Evolutionary conservation across 1,284 basidiomycete species (phyloP).

Genomic region (Takashimella tepidaria): DNA sequence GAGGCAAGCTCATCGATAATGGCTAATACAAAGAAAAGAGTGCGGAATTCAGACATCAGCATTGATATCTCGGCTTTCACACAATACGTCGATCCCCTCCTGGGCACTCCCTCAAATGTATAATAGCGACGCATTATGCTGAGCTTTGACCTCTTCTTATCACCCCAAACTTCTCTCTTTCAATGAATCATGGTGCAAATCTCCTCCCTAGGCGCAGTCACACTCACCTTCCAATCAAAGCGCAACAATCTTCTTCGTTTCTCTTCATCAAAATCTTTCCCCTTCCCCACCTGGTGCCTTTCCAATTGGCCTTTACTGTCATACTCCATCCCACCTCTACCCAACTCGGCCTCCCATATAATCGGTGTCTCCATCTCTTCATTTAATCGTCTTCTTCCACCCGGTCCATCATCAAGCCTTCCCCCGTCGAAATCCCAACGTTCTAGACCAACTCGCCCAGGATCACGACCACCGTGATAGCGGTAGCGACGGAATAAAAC

Average conservation of each 20-base stretch:
- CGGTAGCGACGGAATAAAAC: constrained; percentile 19
- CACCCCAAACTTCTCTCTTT: no score
- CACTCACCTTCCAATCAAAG: background rate
- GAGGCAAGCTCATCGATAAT: background rate
- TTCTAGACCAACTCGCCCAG: no score
- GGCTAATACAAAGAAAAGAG: no score
- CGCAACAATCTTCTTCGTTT: background rate
- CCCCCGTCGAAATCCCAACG: constrained; percentile 1
- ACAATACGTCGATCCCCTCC: no score
- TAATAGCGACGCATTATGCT: no score
- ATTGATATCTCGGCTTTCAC: no score
- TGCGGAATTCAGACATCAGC: no score
- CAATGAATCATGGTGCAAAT: no score
- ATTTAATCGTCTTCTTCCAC: constrained; percentile 5
- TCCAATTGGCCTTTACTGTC: background rate
- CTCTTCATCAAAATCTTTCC: constrained; percentile 10
- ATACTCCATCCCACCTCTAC: constrained; percentile 1
- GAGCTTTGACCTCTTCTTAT: no score
- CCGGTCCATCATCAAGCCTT: constrained; percentile 4
- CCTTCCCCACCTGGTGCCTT: constrained; percentile 6
- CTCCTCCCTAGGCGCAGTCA: no score
- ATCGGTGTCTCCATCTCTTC: constrained; percentile 1
- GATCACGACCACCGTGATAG: background rate
- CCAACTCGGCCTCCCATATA: background rate
- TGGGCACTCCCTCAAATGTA: no score